A percentile compares a stretch with the other conserved stretches of the same genome.
Conservation (phyloP, 176 grass and related monocot species). For the Paspalum vaginatum region DNA sequence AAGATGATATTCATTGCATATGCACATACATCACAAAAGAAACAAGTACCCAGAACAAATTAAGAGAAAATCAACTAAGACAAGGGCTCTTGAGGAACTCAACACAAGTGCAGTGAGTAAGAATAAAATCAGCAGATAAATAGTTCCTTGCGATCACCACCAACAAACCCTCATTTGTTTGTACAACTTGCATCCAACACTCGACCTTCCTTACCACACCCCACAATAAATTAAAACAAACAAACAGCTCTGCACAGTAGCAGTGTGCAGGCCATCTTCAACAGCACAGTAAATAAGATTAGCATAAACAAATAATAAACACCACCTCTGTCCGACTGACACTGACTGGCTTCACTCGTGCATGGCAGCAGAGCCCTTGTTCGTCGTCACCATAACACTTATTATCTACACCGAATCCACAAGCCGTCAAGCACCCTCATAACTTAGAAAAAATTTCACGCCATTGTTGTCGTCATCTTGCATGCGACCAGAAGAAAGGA, state of each 20-base stretch:
- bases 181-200: constrained; percentile 35
- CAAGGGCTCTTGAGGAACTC: constrained; percentile 8
- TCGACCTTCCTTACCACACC: constrained; percentile 21
- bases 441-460: constrained; percentile 28
- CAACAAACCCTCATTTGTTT: constrained; percentile 20
- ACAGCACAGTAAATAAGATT: constrained; percentile 32
- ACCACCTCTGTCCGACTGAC: constrained; percentile 20
- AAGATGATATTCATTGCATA: neutral
- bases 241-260: constrained; percentile 32
- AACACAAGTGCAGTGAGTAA: neutral
- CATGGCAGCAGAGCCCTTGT: constrained; percentile 28
- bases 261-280: constrained; percentile 24
- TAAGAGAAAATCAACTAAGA: no score
- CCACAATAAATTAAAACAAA: constrained; percentile 38
- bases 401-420: constrained; percentile 45
- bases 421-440: constrained; percentile 40
- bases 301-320: constrained; percentile 38
- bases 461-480: neutral
- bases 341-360: constrained; percentile 15
- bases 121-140: constrained; percentile 21
- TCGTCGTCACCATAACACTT: constrained; percentile 42
- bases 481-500: neutral
- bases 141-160: constrained; percentile 32
- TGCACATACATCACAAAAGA: neutral
- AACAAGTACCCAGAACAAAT: neutral